These are phyloP conservation scores for Heliamphora pulchella DNA, from an alignment of 179 eudicot species.

Conservation along the genomic window DNA sequence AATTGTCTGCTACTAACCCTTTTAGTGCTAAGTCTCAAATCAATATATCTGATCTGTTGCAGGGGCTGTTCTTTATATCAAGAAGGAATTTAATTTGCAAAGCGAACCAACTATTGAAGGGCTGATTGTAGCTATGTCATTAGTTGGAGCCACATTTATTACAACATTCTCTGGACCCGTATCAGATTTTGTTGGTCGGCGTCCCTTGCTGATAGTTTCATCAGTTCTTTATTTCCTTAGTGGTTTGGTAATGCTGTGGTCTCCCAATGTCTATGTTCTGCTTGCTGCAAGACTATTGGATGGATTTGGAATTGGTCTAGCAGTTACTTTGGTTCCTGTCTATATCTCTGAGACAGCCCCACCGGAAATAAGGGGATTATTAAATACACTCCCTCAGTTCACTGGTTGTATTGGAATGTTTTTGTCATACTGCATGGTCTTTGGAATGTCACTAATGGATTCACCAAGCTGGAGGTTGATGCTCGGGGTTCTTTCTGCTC, in stretches of 20 bases:
- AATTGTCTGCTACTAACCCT: background rate
- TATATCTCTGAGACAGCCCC: conserved; percentile 89
- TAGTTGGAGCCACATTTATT: conserved; percentile 66
- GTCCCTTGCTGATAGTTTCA: conserved; percentile 71
- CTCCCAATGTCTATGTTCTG: conserved; percentile 63
- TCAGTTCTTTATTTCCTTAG: conserved; percentile 55
- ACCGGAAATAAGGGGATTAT: conserved; percentile 63
- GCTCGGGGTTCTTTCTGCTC: conserved; percentile 71
- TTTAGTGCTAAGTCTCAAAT: background rate
- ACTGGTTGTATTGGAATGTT: conserved; percentile 75
- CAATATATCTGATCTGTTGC: conserved; percentile 16
- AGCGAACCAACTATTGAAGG: conserved; percentile 62
- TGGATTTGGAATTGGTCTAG: conserved; percentile 70
- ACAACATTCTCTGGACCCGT: conserved; percentile 73
- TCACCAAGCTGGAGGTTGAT: conserved; percentile 74
- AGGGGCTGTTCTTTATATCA: conserved; percentile 71
- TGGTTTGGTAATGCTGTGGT: conserved; percentile 64
- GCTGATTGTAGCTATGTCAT: conserved; percentile 71
- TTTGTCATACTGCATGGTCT: conserved; percentile 65
- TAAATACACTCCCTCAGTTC: conserved; percentile 79
- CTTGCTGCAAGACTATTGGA: conserved; percentile 61
- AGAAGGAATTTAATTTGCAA: conserved; percentile 64
- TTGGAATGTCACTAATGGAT: conserved; percentile 64
- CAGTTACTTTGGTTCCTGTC: conserved; percentile 70
- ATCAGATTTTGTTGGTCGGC: conserved; percentile 67